Evolutionary conservation across 169 alveolate species (phyloP), one percentile per base, ranked within the genome.

Genomic region (Plasmodium coatneyi): DNA sequence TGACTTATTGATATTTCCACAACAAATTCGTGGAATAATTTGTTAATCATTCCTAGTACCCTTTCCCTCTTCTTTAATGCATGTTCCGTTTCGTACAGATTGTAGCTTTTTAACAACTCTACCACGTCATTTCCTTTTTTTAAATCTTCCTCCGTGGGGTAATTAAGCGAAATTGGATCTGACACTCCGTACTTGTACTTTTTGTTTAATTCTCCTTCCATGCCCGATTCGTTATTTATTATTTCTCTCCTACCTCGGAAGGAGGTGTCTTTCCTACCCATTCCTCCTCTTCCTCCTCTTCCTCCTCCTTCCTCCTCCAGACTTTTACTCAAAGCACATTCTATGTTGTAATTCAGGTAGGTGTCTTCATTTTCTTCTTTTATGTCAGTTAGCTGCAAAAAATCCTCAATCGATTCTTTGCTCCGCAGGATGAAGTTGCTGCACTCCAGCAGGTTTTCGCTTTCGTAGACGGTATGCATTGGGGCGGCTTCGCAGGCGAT

Each of bases 11-110:
- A 97, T 74, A 96, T 96, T 66, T 96, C 95, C 39, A 96, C 93
- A 30, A 98, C 97, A 96, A 98, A 98, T 54, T 98, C 98, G 80
- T 95, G 98, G 43, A 98, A 97, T 54, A 98, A 95, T 90, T 97
- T 93, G 90, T 97, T 97, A 71, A 98, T 97, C 39, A 97, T 95
- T 41, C 97, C 98, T 82, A 98, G 96, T 9, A 98, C 98, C 70
- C 95, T 96, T 95, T 98, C 98, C 52, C 99, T 87, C 80, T 97
- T 95, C 79, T 92, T 96, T 76, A 96, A 92, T 60, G 98, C 99
- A 74, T 97, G 98, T 36, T 97, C 98, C 3, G 98, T 93, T 93
- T 98, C 99, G 93, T 92, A 98, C 19, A 97, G 94, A 93, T 98
- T 96, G 30, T 96, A 95, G 56, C 97, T 80, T 89, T 93, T 93